These are phyloP conservation scores for Fonsecaea multimorphosa DNA, from an alignment of 2,329 filamentous ascomycete species.

Conservation along the genomic window DNA sequence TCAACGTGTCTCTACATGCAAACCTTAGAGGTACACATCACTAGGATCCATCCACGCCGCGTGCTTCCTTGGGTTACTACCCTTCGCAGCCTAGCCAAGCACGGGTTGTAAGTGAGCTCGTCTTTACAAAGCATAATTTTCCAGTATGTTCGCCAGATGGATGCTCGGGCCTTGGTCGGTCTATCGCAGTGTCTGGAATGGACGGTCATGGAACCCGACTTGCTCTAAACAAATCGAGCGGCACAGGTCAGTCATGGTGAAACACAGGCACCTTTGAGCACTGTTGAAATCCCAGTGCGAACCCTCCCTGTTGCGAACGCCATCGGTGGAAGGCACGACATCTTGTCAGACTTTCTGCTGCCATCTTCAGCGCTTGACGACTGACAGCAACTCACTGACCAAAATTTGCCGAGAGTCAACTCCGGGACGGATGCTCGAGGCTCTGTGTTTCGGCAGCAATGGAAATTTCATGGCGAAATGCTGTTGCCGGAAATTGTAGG, in stretches of 20 bases:
- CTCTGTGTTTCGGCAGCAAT: neutral
- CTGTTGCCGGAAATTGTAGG: neutral
- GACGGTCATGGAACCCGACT: neutral
- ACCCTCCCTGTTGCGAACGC: neutral
- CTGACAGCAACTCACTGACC: constrained; percentile 9
- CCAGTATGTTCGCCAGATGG: neutral
- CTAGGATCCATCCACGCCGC: neutral
- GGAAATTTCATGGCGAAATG: neutral
- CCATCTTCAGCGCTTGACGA: constrained; percentile 14
- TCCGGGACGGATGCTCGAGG: neutral
- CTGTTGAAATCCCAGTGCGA: neutral
- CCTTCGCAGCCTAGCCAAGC: neutral
- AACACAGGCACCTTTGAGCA: neutral
- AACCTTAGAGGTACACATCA: neutral
- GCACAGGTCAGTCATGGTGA: neutral
- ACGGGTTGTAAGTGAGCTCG: neutral
- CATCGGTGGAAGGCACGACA: neutral
- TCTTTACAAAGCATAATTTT: neutral
- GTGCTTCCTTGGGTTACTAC: neutral
- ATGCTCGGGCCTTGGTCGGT: neutral
- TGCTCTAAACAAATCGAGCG: neutral
- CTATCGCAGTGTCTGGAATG: neutral
- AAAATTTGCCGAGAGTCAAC: neutral
- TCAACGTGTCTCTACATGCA: neutral
- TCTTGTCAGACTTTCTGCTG: constrained; percentile 1